Evolutionary conservation across 2,329 filamentous ascomycete genomes (phyloP).

Genomic region (Penicillium sp.): DNA sequence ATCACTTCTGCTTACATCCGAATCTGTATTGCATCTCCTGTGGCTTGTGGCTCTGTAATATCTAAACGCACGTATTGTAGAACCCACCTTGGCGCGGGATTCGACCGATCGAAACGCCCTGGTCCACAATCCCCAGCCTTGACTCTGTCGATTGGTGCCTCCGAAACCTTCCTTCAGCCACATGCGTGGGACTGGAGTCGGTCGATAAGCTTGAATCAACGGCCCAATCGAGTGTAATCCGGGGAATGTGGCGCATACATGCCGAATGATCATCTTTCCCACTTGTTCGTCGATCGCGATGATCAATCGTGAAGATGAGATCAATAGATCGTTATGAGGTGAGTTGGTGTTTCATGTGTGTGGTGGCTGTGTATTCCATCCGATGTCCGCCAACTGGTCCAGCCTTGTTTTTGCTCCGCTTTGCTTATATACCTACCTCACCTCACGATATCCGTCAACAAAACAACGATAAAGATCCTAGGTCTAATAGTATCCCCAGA

Average conservation of each 20-base stretch:
- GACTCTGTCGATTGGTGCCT: conserved; percentile 13
- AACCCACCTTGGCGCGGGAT: neutral
- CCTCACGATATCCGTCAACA: neutral
- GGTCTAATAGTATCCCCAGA: too few relatives aligned
- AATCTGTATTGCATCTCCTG: neutral
- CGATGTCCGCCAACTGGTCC: neutral
- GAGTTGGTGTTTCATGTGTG: neutral
- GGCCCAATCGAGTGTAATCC: neutral
- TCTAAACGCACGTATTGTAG: neutral
- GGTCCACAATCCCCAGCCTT: conserved; percentile 8
- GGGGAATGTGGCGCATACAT: neutral
- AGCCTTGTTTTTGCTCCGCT: neutral
- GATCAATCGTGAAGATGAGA: neutral
- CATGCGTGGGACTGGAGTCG: conserved; percentile 11
- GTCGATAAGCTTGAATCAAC: conserved; percentile 18
- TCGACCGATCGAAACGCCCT: neutral
- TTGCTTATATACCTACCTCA: neutral
- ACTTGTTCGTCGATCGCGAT: neutral
- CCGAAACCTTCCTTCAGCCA: conserved; percentile 20
- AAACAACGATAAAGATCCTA: too few relatives aligned
- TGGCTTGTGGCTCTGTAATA: neutral
- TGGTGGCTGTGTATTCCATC: neutral
- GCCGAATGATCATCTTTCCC: neutral
- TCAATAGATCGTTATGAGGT: neutral
- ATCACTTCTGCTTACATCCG: neutral